Evolutionary conservation across 2,329 filamentous ascomycete species (phyloP).

Genomic region (Fusarium armeniacum): DNA sequence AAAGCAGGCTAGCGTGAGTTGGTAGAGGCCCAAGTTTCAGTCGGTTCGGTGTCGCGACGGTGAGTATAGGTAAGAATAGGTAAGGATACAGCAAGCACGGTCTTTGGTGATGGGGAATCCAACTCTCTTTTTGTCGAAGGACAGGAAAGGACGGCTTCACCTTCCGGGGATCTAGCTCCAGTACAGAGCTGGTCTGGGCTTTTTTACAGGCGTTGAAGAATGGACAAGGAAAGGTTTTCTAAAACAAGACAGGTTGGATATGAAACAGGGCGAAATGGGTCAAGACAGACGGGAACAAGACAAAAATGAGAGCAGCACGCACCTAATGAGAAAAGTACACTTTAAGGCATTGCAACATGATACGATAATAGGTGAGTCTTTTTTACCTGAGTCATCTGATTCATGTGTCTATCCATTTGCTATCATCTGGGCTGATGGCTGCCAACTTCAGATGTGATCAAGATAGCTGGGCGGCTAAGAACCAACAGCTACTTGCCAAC

Average conservation of each 20-base stretch:
- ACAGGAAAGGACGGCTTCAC: slow-evolving; percentile 1
- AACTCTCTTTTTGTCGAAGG: background rate
- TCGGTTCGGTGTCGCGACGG: slow-evolving; percentile 48
- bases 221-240: slow-evolving; percentile 12
- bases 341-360: background rate
- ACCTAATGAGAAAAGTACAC: slow-evolving; percentile 2
- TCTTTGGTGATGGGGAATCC: slow-evolving; percentile 22
- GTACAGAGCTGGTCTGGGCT: slow-evolving; percentile 9
- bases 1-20: slow-evolving; percentile 44
- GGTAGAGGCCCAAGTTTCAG: slow-evolving; percentile 50
- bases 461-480: slow-evolving; percentile 48
- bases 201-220: background rate
- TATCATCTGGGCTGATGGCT: slow-evolving; percentile 40
- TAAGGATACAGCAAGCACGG: slow-evolving; percentile 43
- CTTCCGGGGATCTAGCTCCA: slow-evolving; percentile 6
- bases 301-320: slow-evolving; percentile 5
- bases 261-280: slow-evolving; percentile 30
- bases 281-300: slow-evolving; percentile 20
- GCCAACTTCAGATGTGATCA: slow-evolving; percentile 43
- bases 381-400: slow-evolving; percentile 38
- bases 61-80: slow-evolving; percentile 45
- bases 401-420: slow-evolving; percentile 25
- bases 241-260: slow-evolving; percentile 39
- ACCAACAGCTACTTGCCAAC: slow-evolving; percentile 37
- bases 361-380: slow-evolving; percentile 5